Conservation (phyloP, 2,329 filamentous ascomycete species). For the Parastagonospora nodorum region DNA sequence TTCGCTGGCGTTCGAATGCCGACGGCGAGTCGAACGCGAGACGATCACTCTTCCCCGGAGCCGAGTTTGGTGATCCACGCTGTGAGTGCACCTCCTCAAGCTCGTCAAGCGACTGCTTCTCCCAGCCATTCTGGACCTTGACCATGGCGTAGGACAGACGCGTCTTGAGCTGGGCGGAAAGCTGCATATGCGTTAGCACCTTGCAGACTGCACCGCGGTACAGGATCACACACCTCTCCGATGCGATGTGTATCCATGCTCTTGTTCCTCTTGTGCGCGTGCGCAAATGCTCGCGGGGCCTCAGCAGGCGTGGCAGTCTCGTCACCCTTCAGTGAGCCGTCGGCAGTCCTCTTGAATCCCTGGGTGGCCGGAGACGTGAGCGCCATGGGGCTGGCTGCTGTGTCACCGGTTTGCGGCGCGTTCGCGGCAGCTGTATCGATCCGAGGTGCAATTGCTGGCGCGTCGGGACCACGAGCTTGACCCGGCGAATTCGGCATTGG, state of each 20-base stretch:
- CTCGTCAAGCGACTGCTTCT: slow-evolving; percentile 76
- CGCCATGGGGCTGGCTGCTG: slow-evolving; percentile 48
- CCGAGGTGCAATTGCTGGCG: slow-evolving; percentile 19
- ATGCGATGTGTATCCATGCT: slow-evolving; percentile 74
- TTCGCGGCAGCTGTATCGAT: slow-evolving; percentile 33
- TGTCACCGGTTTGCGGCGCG: slow-evolving; percentile 34
- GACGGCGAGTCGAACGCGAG: slow-evolving; percentile 39
- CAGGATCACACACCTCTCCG: slow-evolving; percentile 68
- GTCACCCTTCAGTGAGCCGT: slow-evolving; percentile 67
- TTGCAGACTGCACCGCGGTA: slow-evolving; percentile 9
- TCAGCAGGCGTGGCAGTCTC: slow-evolving; percentile 19
- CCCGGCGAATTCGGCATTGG: slow-evolving; percentile 50
- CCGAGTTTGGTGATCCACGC: slow-evolving; percentile 66
- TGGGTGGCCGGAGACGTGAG: slow-evolving; percentile 48
- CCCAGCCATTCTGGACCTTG: slow-evolving; percentile 87
- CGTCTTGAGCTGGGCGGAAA: slow-evolving; percentile 78
- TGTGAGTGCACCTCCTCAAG: slow-evolving; percentile 76
- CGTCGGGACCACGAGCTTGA: slow-evolving; percentile 52
- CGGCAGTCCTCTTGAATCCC: slow-evolving; percentile 75
- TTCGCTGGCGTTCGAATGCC: slow-evolving; percentile 29
- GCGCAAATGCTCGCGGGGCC: slow-evolving; percentile 4
- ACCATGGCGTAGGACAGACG: slow-evolving; percentile 91
- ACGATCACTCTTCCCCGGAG: slow-evolving; percentile 52
- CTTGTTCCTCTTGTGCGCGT: slow-evolving; percentile 70
- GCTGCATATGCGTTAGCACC: slow-evolving; percentile 53